These are phyloP conservation scores for Amanita muscaria DNA, from an alignment of 768 basidiomycete species.

Conservation along the genomic window DNA sequence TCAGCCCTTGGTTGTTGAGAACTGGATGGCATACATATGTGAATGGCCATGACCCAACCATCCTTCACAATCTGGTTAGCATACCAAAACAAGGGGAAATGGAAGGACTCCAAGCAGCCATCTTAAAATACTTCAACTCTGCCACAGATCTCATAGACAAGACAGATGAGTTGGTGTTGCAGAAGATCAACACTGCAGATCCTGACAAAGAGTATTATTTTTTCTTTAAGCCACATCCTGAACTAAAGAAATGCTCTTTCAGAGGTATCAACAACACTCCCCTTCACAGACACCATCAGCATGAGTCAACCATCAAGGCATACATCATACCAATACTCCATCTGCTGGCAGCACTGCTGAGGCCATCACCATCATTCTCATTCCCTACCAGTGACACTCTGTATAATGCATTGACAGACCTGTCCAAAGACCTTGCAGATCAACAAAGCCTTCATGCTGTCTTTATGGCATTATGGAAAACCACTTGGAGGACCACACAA, in stretches of 20 bases:
- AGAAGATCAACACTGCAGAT: conserved; percentile 10
- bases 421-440: not conserved
- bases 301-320: conserved; percentile 4
- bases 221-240: no score
- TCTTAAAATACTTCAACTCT: not conserved
- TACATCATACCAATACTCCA: conserved; percentile 11
- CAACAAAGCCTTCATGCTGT: conserved; percentile 7
- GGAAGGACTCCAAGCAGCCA: no score
- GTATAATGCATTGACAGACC: not conserved
- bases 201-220: conserved; percentile 10
- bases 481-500: not conserved
- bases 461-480: conserved; percentile 10
- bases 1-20: not conserved
- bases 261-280: conserved; percentile 19
- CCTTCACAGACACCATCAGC: conserved; percentile 14
- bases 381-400: not conserved
- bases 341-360: conserved; percentile 11
- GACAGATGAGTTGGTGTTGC: conserved; percentile 11
- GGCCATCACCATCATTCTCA: not conserved
- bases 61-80: not conserved
- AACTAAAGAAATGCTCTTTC: no score
- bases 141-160: conserved; percentile 7
- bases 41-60: not conserved
- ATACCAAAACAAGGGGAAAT: not conserved
- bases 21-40: conserved; percentile 5